Percentiles rank a stretch among this genome's conserved stretches.
Evolutionary conservation across 768 basidiomycete genomes (phyloP).

Genomic region (Leucocoprinus sp.): DNA sequence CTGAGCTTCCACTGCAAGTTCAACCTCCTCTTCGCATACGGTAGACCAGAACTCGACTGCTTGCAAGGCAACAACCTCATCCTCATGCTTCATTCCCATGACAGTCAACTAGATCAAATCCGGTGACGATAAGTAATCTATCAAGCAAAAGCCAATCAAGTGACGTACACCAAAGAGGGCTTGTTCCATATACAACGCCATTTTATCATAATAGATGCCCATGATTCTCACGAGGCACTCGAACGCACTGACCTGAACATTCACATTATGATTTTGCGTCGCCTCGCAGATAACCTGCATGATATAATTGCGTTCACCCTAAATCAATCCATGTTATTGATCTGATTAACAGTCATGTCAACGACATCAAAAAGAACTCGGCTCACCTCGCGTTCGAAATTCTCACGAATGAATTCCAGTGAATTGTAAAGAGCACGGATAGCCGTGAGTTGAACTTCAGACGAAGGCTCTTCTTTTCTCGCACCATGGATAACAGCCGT

Average conservation of each 20-base stretch:
- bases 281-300: slow-evolving; percentile 99
- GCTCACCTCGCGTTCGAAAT: slow-evolving; percentile 94
- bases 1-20: slow-evolving; percentile 82
- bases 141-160: slow-evolving; percentile 14
- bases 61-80: slow-evolving; percentile 89
- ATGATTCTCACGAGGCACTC: slow-evolving; percentile 95
- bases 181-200: slow-evolving; percentile 99
- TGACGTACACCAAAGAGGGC: slow-evolving; percentile 87
- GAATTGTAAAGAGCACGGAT: slow-evolving; percentile 92
- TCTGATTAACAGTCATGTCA: slow-evolving; percentile 9
- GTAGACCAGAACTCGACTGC: slow-evolving; percentile 99
- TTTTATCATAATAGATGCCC: slow-evolving; percentile 98
- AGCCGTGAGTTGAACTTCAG: slow-evolving; percentile 89
- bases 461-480: slow-evolving; percentile 86
- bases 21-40: slow-evolving; percentile 95
- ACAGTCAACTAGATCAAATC: slow-evolving; percentile 66
- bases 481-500: slow-evolving; percentile 99
- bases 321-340: slow-evolving; percentile 10
- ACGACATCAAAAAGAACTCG: slow-evolving; percentile 13
- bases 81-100: slow-evolving; percentile 91
- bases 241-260: slow-evolving; percentile 93
- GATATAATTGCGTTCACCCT: slow-evolving; percentile 99
- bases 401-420: slow-evolving; percentile 94
- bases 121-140: slow-evolving; percentile 14
- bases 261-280: slow-evolving; percentile 72